A percentile compares a stretch with the other conserved stretches of the same genome.
These are phyloP conservation scores for Cicer judaicum DNA, from an alignment of 306 rosid genomes.

Conservation along the genomic window DNA sequence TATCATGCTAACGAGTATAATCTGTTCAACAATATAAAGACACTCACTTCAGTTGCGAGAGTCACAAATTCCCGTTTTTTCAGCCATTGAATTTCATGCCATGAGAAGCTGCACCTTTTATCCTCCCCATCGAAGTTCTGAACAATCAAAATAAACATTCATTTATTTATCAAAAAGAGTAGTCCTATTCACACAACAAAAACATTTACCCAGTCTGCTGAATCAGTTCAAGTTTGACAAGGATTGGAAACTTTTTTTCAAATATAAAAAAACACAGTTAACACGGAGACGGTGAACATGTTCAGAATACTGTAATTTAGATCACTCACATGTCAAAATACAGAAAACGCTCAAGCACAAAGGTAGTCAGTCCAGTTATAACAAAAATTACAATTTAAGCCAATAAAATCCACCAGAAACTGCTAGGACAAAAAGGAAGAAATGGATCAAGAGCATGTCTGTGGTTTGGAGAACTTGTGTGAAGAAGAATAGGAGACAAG, in stretches of 20 bases:
- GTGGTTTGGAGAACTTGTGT: not conserved
- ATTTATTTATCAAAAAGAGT: not conserved
- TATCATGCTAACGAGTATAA: constrained; percentile 1
- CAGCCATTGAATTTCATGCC: constrained; percentile 14
- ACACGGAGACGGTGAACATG: constrained; percentile 19
- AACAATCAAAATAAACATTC: constrained; percentile 29
- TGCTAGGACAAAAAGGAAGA: not conserved
- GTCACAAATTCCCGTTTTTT: constrained; percentile 12
- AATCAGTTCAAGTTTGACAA: not conserved
- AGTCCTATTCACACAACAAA: constrained; percentile 19
- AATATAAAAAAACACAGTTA: not conserved
- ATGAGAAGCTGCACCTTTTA: constrained; percentile 32
- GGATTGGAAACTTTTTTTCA: not conserved
- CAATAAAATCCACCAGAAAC: constrained; percentile 4
- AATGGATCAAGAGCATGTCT: not conserved
- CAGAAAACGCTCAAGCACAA: not conserved
- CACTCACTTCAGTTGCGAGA: constrained; percentile 26
- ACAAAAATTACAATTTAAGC: constrained; percentile 14
- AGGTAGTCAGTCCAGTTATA: constrained; percentile 3
- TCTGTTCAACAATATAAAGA: constrained; percentile 15
- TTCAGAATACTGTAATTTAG: constrained; percentile 15
- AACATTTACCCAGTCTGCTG: not conserved
- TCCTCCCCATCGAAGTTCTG: constrained; percentile 12
- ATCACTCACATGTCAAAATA: constrained; percentile 9
- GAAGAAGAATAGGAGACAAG: not conserved